These are phyloP conservation scores for Ophiostoma quercus DNA, from an alignment of 2,329 filamentous ascomycete genomes.

Conservation along the genomic window DNA sequence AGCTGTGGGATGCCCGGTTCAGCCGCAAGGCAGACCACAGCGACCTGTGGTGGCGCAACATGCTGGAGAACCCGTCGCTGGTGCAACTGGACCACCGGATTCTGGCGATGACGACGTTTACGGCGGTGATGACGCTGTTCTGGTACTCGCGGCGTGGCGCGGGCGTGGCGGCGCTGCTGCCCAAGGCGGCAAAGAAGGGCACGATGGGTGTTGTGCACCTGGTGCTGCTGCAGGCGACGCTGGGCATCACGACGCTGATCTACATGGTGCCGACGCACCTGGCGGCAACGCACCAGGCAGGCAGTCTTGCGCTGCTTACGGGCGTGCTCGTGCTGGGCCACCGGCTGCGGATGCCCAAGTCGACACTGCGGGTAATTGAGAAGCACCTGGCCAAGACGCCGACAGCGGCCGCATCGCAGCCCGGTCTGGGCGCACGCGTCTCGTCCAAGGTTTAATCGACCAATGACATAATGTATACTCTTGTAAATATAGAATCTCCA, in stretches of 20 bases:
- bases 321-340: constrained; percentile 75
- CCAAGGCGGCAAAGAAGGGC: constrained; percentile 59
- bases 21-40: constrained; percentile 68
- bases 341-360: constrained; percentile 66
- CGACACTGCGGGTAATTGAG: constrained; percentile 57
- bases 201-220: constrained; percentile 77
- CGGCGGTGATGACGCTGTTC: constrained; percentile 70
- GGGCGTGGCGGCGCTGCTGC: constrained; percentile 51
- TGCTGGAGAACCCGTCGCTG: constrained; percentile 91
- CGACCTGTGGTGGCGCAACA: constrained; percentile 94
- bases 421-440: constrained; percentile 14
- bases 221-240: constrained; percentile 70
- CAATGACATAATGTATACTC: constrained; percentile 3
- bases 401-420: neutral
- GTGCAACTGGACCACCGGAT: constrained; percentile 96
- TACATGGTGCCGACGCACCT: constrained; percentile 89
- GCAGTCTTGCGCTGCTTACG: constrained; percentile 76
- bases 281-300: constrained; percentile 88
- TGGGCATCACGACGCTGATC: constrained; percentile 86
- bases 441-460: constrained; percentile 17
- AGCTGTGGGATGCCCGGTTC: constrained; percentile 85
- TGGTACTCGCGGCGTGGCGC: constrained; percentile 68
- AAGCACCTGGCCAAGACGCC: constrained; percentile 36
- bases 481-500: constrained; percentile 16
- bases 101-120: constrained; percentile 83